Base-by-base conservation (phyloP, 805 yeast genomes). In the Yarrowia yakushimensis region DNA sequence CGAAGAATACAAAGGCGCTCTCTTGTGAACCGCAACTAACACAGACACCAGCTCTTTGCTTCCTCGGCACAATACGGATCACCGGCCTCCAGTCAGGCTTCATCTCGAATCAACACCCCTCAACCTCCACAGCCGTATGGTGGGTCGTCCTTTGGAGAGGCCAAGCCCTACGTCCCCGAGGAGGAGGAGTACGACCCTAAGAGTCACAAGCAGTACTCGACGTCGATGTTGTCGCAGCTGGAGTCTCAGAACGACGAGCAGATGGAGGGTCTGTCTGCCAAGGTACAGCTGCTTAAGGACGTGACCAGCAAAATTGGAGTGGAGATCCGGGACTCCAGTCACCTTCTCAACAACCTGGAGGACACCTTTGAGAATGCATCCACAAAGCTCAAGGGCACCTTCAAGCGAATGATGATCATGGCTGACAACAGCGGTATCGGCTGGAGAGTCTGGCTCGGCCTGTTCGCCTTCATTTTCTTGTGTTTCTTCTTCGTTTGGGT, bases 191-290 rank as follows among this genome's bases (percentile, higher is more conserved):
- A 52, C 20, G 43, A 52, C 12, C 59, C 59, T 41, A 52, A 52
- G 43, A 52, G 59, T 43, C 59, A 52, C 59, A 52, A 52, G 31
- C 59, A 23, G 33, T 52, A 52, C 25, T 52, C 59, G 31, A 55
- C 61, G 31, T 39, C 46, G 23, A 77, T 80, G 63, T 68, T 85
- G 67, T 80, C 86, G 20, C 84, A 82, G 64, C 70, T 87, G 54
- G 92, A 87, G 70, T 78, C 86, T 3, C 92, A 87, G 69, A 81
- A 81, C 65, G 88, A 84, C 34, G 86, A 83, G 63, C 83, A 85
- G 60, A 71, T 83, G 66, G 77, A 78, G 22, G 74, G 79, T 1
- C 81, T 87, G 80, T 76, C 81, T 33, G 78, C 80, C 39, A 84
- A 82, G 66, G 78, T 87, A 20, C 73, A 77, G 54, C 76, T 82